These are phyloP conservation scores for Arabidopsis arenosa DNA, from an alignment of 345 rosid species.

Conservation along the genomic window DNA sequence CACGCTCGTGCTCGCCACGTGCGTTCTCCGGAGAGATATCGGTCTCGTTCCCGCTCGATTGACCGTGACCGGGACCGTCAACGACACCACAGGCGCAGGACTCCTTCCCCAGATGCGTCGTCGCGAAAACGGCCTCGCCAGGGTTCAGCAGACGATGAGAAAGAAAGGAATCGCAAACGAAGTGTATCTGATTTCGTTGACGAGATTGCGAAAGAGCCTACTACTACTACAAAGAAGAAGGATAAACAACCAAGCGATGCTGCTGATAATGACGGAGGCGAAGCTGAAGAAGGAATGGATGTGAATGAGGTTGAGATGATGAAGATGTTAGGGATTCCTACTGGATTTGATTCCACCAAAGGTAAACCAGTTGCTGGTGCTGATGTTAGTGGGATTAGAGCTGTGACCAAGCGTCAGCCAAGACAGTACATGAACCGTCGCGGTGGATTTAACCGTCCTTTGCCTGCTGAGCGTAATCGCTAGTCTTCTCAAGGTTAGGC, in stretches of 20 bases:
- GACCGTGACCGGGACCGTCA: constrained; percentile 54
- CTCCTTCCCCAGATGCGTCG: constrained; percentile 66
- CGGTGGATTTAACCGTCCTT: constrained; percentile 91
- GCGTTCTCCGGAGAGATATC: constrained; percentile 60
- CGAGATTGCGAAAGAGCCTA: constrained; percentile 61
- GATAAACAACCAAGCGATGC: constrained; percentile 26
- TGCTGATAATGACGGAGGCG: constrained; percentile 38
- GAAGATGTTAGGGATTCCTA: constrained; percentile 92
- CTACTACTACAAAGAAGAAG: constrained; percentile 42
- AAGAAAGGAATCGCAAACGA: constrained; percentile 55
- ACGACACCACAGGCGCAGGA: constrained; percentile 61
- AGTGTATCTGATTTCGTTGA: constrained; percentile 64
- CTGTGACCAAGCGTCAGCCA: constrained; percentile 86
- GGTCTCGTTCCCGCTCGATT: constrained; percentile 59
- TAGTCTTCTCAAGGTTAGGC: constrained; percentile 54
- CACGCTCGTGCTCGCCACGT: constrained; percentile 60
- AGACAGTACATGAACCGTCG: constrained; percentile 94
- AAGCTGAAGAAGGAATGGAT: constrained; percentile 46
- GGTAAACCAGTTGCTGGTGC: constrained; percentile 91
- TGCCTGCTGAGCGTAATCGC: constrained; percentile 83
- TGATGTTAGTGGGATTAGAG: constrained; percentile 80
- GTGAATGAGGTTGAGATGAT: constrained; percentile 82
- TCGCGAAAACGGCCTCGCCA: constrained; percentile 50
- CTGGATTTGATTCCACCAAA: constrained; percentile 88
- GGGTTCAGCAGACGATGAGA: constrained; percentile 52